A percentile compares a stretch with the other conserved stretches of the same genome.
Evolutionary conservation across 495 filamentous ascomycete genomes (phyloP).

Genomic region (Bombardia bombarda): DNA sequence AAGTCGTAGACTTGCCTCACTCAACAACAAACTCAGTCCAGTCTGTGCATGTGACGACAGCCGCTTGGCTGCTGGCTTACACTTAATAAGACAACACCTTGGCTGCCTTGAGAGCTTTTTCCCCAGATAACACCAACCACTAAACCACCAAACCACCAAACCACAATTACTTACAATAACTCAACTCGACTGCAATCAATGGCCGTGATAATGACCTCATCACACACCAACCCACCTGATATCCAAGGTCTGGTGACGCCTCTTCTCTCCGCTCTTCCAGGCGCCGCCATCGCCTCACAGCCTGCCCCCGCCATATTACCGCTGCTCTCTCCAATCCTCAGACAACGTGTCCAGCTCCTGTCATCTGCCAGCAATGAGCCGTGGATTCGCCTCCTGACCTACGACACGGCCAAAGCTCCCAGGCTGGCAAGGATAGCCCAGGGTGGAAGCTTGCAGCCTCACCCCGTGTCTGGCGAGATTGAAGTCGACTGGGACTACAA

Average conservation of each 20-base stretch:
- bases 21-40: too few relatives aligned
- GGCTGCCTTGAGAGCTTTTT: too few relatives aligned
- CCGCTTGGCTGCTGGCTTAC: too few relatives aligned
- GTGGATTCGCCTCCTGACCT: slow-evolving; percentile 88
- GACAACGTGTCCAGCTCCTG: slow-evolving; percentile 77
- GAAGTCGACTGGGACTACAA: slow-evolving; percentile 60
- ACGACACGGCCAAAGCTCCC: slow-evolving; percentile 61
- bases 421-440: slow-evolving; percentile 58
- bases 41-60: too few relatives aligned
- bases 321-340: slow-evolving; percentile 81
- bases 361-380: slow-evolving; percentile 58
- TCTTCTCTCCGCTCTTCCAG: slow-evolving; percentile 78
- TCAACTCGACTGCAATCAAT: neutral
- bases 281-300: slow-evolving; percentile 67
- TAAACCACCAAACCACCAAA: neutral
- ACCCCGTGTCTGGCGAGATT: slow-evolving; percentile 88
- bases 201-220: slow-evolving; percentile 18
- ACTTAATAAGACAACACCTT: too few relatives aligned
- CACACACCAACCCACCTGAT: slow-evolving; percentile 53
- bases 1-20: too few relatives aligned
- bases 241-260: slow-evolving; percentile 59
- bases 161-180: neutral
- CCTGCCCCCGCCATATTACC: slow-evolving; percentile 73
- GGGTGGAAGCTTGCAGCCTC: slow-evolving; percentile 67
- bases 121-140: neutral